phyloP scores from a whole-genome alignment of 306 rosid species.

The Luffa aegyptiaca region DNA sequence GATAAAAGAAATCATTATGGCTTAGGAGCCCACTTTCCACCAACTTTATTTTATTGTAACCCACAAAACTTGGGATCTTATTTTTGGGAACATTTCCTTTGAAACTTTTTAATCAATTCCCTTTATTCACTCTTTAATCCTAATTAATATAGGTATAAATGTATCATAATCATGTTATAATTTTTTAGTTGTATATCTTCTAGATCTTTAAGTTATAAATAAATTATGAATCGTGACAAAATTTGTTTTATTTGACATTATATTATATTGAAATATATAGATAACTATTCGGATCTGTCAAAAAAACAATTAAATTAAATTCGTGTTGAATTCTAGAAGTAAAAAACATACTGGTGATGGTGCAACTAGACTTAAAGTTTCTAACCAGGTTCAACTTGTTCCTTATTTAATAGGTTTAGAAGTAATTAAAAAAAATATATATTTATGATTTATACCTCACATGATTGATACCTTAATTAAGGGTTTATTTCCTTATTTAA shows the following conservation, averaged over 20 bases:
- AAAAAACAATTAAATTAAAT: too few relatives aligned
- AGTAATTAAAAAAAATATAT: too few relatives aligned
- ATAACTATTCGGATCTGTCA: too few relatives aligned
- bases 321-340: not conserved
- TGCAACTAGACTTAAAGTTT: not conserved
- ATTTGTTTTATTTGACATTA: not conserved
- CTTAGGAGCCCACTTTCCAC: not conserved
- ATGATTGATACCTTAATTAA: too few relatives aligned
- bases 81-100: not conserved
- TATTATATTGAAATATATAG: not conserved
- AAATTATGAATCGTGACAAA: not conserved
- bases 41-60: not conserved
- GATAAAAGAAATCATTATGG: conserved; percentile 1
- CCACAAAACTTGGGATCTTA: not conserved
- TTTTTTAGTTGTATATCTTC: not conserved
- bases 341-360: not conserved
- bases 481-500: too few relatives aligned
- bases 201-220: not conserved
- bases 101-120: not conserved
- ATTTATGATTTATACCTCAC: too few relatives aligned
- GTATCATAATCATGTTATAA: not conserved
- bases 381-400: not conserved
- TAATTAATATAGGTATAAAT: not conserved
- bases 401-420: too few relatives aligned
- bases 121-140: not conserved